Conservation (phyloP, 108 stramenopile species). For the Phaeodactylum tricornutum region DNA sequence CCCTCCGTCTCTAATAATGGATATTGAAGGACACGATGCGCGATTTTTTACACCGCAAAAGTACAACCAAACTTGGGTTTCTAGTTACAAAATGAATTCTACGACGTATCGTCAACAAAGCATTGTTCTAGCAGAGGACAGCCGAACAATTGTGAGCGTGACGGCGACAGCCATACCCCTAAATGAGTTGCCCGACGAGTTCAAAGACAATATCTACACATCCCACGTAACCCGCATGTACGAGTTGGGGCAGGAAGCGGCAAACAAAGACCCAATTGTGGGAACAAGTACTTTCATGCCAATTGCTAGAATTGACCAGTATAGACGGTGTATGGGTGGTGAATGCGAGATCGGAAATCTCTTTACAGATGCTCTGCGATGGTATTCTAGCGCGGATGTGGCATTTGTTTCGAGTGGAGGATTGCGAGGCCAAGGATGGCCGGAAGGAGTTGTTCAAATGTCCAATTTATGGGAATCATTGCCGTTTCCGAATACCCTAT, state of each 20-base stretch:
- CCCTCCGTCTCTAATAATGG: conserved; percentile 5
- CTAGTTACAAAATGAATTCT: not conserved
- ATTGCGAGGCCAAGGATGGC: conserved; percentile 35
- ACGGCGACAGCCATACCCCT: not conserved
- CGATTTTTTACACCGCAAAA: not conserved
- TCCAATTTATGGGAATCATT: conserved; percentile 26
- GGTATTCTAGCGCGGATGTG: conserved; percentile 32
- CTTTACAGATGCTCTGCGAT: conserved; percentile 38
- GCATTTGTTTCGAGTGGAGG: conserved; percentile 26
- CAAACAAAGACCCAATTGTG: conserved; percentile 26
- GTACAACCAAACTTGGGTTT: not conserved
- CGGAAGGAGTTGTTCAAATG: conserved; percentile 27
- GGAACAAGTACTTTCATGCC: conserved; percentile 28
- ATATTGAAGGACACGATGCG: conserved; percentile 2
- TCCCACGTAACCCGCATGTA: conserved; percentile 8
- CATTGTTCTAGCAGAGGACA: not conserved
- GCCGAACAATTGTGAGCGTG: not conserved
- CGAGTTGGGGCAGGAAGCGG: conserved; percentile 24
- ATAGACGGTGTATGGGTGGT: conserved; percentile 31
- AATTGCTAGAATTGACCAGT: conserved; percentile 4
- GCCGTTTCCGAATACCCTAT: conserved; percentile 36
- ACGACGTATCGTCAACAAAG: conserved; percentile 1
- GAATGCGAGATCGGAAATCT: conserved; percentile 38
- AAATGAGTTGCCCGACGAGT: conserved; percentile 3
- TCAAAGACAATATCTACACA: conserved; percentile 24